Evolutionary conservation across 768 basidiomycete species (phyloP).

Genomic region (Naganishia kalamii): DNA sequence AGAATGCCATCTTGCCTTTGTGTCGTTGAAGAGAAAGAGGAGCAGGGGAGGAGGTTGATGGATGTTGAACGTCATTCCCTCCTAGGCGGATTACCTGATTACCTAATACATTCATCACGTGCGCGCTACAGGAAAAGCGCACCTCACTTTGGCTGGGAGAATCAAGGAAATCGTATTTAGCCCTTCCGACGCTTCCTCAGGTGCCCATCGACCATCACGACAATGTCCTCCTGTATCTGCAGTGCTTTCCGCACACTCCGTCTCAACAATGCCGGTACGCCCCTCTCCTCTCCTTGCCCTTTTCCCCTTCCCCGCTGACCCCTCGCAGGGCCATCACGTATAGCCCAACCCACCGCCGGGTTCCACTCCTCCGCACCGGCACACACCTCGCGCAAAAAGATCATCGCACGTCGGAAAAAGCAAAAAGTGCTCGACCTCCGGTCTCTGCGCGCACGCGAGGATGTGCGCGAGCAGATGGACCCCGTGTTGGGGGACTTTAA

Average conservation of each 20-base stretch:
- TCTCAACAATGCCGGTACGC: not conserved
- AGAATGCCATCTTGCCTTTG: not conserved
- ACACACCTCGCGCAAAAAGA: constrained; percentile 29
- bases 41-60: not conserved
- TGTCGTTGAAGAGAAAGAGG: not conserved
- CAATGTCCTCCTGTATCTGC: constrained; percentile 2
- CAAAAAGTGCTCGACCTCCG: constrained; percentile 49
- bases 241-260: not conserved
- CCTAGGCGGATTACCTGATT: not conserved
- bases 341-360: constrained; percentile 9
- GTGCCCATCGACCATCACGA: not conserved
- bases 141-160: not conserved
- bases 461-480: constrained; percentile 54
- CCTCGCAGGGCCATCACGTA: not conserved
- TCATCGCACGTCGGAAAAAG: constrained; percentile 41
- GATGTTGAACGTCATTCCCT: not conserved
- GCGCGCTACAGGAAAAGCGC: not conserved
- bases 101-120: not conserved
- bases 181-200: not conserved
- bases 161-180: not conserved
- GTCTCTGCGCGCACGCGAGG: constrained; percentile 49
- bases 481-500: constrained; percentile 71
- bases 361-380: constrained; percentile 32
- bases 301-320: too few relatives aligned
- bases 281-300: not conserved